A percentile compares a stretch with the other conserved stretches of the same genome.
These are phyloP conservation scores for Malassezia slooffiae DNA, from an alignment of 1,284 basidiomycete species.

Conservation along the genomic window DNA sequence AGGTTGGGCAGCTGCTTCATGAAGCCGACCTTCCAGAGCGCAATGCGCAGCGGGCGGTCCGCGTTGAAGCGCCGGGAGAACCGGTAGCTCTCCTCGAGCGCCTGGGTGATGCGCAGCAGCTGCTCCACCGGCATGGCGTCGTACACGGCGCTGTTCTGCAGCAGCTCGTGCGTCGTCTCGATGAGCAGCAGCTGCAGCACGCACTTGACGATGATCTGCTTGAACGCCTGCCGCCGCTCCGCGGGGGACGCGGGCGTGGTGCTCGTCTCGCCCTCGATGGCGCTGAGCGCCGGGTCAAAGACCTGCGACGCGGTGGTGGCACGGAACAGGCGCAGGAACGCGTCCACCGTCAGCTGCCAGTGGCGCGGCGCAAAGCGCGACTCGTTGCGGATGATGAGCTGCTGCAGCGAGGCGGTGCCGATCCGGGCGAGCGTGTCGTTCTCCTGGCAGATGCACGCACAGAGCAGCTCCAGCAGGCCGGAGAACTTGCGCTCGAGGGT, in stretches of 20 bases:
- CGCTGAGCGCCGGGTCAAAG: constrained; percentile 65
- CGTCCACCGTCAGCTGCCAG: constrained; percentile 86
- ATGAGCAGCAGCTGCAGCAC: constrained; percentile 92
- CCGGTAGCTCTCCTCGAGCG: constrained; percentile 90
- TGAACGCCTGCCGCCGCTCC: constrained; percentile 81
- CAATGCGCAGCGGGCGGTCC: constrained; percentile 90
- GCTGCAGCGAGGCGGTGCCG: constrained; percentile 93
- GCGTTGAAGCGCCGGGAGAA: constrained; percentile 97
- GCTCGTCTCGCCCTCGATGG: constrained; percentile 51
- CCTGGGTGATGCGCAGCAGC: constrained; percentile 79
- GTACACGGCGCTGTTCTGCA: constrained; percentile 65
- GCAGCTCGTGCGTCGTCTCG: constrained; percentile 89
- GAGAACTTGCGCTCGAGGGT: constrained; percentile 80
- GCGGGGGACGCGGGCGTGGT: no score
- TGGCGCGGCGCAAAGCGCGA: constrained; percentile 68
- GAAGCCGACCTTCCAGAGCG: constrained; percentile 99
- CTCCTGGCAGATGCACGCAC: constrained; percentile 91
- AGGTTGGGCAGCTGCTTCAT: constrained; percentile 99
- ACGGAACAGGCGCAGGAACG: constrained; percentile 88
- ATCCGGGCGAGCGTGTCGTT: constrained; percentile 89
- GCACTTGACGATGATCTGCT: constrained; percentile 99
- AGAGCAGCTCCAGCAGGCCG: constrained; percentile 79
- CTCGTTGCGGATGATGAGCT: constrained; percentile 86
- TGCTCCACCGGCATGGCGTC: constrained; percentile 86
- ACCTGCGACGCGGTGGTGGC: constrained; percentile 96